Conservation (phyloP, 768 basidiomycete genomes). For the Mycena rosella region DNA sequence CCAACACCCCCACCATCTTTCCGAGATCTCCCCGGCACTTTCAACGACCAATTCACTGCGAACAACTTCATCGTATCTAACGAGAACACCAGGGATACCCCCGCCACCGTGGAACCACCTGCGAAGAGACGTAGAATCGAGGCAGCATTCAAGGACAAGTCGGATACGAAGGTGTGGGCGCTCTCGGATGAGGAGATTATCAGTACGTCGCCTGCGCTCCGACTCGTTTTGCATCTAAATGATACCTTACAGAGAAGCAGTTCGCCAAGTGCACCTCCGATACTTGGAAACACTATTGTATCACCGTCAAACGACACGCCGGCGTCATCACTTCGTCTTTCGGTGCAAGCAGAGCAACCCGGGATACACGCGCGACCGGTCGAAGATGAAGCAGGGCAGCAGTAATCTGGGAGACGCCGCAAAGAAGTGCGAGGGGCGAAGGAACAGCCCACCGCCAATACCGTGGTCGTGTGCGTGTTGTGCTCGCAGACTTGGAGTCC, state of each 20-base stretch:
- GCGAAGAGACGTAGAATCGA: slow-evolving; percentile 12
- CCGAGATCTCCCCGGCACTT: neutral
- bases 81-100: slow-evolving; percentile 8
- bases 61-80: neutral
- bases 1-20: slow-evolving; percentile 11
- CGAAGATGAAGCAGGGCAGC: slow-evolving; percentile 18
- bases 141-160: neutral
- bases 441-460: neutral
- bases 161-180: slow-evolving; percentile 13
- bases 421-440: slow-evolving; percentile 11
- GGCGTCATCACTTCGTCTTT: slow-evolving; percentile 17
- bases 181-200: neutral
- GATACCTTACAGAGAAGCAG: slow-evolving; percentile 14
- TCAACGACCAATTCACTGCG: slow-evolving; percentile 13
- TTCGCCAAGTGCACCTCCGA: slow-evolving; percentile 5
- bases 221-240: neutral
- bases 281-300: slow-evolving; percentile 17
- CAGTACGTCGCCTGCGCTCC: too few species aligned
- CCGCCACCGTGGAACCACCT: slow-evolving; percentile 12
- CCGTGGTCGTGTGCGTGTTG: slow-evolving; percentile 4
- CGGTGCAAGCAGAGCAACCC: slow-evolving; percentile 6
- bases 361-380: slow-evolving; percentile 3
- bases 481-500: neutral
- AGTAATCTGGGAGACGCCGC: slow-evolving; percentile 15
- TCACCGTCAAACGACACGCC: slow-evolving; percentile 11